These are phyloP conservation scores for Volvox reticuliferus DNA, from an alignment of 139 green algal genomes.

Conservation along the genomic window DNA sequence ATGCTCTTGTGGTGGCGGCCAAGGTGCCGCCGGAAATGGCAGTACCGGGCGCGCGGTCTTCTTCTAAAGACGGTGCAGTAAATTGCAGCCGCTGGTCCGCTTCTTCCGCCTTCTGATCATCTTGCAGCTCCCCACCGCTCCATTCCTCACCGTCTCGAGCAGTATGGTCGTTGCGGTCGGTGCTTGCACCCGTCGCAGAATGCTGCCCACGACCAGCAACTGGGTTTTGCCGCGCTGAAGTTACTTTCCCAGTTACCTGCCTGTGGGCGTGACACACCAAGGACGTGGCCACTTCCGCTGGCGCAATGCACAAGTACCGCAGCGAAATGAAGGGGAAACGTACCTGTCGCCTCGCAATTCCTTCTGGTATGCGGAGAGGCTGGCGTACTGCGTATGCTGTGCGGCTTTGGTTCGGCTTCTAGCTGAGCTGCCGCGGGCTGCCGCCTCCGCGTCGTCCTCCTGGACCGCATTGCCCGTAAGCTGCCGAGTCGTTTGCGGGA, in stretches of 20 bases:
- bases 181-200: not conserved
- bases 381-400: not conserved
- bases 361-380: not conserved
- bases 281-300: too few relatives aligned
- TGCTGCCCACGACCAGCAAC: not conserved
- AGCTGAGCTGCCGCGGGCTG: not conserved
- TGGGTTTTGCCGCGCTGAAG: not conserved
- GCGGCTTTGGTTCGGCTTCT: not conserved
- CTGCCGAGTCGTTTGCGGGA: not conserved
- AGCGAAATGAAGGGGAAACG: too few relatives aligned
- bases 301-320: too few relatives aligned
- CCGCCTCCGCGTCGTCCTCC: not conserved
- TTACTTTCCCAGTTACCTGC: not conserved
- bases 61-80: not conserved
- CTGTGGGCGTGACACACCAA: not conserved
- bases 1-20: not conserved
- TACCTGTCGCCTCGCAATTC: not conserved
- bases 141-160: not conserved
- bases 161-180: not conserved
- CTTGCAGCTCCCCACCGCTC: not conserved
- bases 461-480: not conserved
- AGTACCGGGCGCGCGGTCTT: not conserved
- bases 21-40: not conserved
- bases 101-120: not conserved
- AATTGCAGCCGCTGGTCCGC: not conserved